A percentile compares a stretch with the other conserved stretches of the same genome.
phyloP scores from a whole-genome alignment of 1,284 basidiomycete genomes.

The Puccinia novopanici region DNA sequence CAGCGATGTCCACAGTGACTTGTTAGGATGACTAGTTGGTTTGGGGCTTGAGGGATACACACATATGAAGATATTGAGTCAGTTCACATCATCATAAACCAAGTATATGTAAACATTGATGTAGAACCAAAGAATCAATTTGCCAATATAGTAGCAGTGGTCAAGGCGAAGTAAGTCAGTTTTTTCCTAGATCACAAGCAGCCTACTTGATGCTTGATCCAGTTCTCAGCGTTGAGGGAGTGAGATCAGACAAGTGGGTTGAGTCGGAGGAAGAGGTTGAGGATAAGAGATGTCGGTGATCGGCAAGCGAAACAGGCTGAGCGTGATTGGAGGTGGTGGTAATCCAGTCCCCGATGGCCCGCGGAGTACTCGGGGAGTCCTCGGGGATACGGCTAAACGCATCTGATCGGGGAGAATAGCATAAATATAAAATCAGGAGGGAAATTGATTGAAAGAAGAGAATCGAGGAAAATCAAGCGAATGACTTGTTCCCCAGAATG shows the following conservation, averaged over 20 bases:
- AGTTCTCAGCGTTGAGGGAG: background rate
- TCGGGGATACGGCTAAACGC: background rate
- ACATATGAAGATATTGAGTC: background rate
- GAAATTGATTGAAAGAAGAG: background rate
- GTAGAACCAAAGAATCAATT: background rate
- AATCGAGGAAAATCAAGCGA: too few relatives aligned
- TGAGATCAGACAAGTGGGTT: slow-evolving; percentile 1
- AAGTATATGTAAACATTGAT: background rate
- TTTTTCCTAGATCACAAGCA: background rate
- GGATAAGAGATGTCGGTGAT: background rate
- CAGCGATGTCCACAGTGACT: slow-evolving; percentile 27
- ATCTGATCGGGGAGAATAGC: slow-evolving; percentile 1
- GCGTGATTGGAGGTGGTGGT: slow-evolving; percentile 10
- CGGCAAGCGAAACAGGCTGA: background rate
- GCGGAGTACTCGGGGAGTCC: slow-evolving; percentile 15
- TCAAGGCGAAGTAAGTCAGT: background rate
- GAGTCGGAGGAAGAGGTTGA: background rate
- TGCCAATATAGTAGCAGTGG: background rate
- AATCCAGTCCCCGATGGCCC: slow-evolving; percentile 27
- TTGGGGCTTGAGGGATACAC: slow-evolving; percentile 15
- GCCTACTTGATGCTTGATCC: slow-evolving; percentile 11
- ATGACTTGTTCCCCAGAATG: too few relatives aligned
- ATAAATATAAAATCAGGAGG: background rate
- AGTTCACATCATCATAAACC: background rate
- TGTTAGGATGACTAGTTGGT: background rate